These are phyloP conservation scores for Mangifera indica DNA, from an alignment of 345 rosid genomes.

Conservation along the genomic window DNA sequence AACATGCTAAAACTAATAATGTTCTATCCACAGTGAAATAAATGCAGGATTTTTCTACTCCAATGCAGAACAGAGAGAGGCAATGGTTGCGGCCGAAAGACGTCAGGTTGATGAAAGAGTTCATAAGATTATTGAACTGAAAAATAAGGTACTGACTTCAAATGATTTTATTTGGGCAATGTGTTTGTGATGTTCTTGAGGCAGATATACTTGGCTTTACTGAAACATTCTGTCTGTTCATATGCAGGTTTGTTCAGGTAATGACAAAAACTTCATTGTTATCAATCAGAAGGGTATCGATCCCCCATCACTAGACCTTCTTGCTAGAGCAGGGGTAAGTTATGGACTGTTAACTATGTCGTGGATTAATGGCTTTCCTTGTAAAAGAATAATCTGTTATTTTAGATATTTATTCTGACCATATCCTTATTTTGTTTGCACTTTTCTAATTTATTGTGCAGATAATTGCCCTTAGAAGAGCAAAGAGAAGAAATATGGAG, in stretches of 20 bases:
- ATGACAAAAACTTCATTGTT: conserved; percentile 74
- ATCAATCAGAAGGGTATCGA: conserved; percentile 98
- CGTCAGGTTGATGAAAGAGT: conserved; percentile 88
- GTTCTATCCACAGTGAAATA: conserved; percentile 61
- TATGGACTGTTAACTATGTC: background rate
- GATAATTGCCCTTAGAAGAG: conserved; percentile 97
- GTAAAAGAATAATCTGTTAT: background rate
- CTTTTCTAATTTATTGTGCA: conserved; percentile 26
- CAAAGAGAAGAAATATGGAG: conserved; percentile 99
- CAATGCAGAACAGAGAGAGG: conserved; percentile 95
- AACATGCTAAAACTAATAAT: conserved; percentile 37
- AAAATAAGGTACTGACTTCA: conserved; percentile 23
- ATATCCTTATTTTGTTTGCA: conserved; percentile 10
- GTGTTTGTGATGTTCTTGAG: background rate
- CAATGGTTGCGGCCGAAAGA: conserved; percentile 96
- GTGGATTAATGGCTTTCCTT: background rate
- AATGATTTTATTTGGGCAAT: background rate
- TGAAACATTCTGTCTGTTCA: conserved; percentile 15
- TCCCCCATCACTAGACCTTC: conserved; percentile 92
- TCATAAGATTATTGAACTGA: conserved; percentile 75
- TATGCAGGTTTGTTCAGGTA: conserved; percentile 82
- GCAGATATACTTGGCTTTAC: background rate
- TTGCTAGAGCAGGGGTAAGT: conserved; percentile 96
- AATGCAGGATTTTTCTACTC: conserved; percentile 99
- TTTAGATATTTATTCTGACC: background rate